phyloP scores from a whole-genome alignment of 805 yeast species.

The Candida corydali region DNA sequence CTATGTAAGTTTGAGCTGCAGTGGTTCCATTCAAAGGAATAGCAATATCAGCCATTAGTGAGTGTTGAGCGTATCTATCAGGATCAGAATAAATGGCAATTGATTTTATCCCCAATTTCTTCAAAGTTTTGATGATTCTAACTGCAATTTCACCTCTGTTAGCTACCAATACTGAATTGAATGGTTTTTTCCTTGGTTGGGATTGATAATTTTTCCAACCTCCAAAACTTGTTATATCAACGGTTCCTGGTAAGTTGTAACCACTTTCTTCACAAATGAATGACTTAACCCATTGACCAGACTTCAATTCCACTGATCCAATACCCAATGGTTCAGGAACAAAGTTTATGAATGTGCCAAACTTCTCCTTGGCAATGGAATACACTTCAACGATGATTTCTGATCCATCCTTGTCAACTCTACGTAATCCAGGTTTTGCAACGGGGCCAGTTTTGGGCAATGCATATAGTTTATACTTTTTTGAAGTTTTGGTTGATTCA shows the following conservation, averaged over 20 bases:
- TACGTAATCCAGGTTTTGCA: conserved; percentile 84
- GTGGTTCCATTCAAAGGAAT: conserved; percentile 74
- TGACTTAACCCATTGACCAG: conserved; percentile 85
- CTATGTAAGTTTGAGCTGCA: conserved; percentile 88
- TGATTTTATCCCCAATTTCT: conserved; percentile 70
- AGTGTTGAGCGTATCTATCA: conserved; percentile 87
- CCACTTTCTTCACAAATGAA: conserved; percentile 94
- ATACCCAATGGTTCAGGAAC: conserved; percentile 95
- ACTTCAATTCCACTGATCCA: conserved; percentile 80
- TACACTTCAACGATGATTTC: conserved; percentile 76
- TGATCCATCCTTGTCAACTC: conserved; percentile 54
- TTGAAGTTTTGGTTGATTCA: conserved; percentile 63
- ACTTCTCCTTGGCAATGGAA: conserved; percentile 69
- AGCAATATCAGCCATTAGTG: conserved; percentile 74
- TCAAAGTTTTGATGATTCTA: conserved; percentile 83
- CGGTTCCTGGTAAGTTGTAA: conserved; percentile 64
- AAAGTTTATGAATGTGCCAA: conserved; percentile 81
- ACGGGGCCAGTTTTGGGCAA: conserved; percentile 79
- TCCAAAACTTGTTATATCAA: conserved; percentile 80
- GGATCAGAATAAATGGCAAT: conserved; percentile 90
- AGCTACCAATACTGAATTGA: conserved; percentile 84
- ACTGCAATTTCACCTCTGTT: conserved; percentile 98
- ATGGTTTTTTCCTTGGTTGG: conserved; percentile 49
- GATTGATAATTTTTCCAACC: conserved; percentile 76
- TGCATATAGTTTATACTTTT: conserved; percentile 73